Evolutionary conservation across 345 rosid species (phyloP), one percentile per base, ranked within the genome.

Genomic region (Bruguiera gymnorhiza): DNA sequence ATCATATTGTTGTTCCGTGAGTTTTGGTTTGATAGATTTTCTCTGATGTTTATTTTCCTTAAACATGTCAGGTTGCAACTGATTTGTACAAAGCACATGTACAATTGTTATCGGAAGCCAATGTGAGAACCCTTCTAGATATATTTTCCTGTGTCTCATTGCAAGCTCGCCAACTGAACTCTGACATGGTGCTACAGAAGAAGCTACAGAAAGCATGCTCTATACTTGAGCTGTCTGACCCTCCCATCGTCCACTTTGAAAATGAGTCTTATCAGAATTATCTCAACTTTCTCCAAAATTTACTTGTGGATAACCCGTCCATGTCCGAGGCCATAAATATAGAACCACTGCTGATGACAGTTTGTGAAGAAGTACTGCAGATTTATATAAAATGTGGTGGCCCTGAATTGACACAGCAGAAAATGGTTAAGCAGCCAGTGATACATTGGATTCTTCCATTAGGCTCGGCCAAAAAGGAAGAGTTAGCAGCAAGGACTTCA

Each of bases 161-260:
- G 13, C 93, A 91, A 70, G 89, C 98, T 36, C 84, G 76, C 76
- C 81, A 83, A 62, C 80, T 94, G 70, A 89, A 83, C 79, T 75
- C 88, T 31, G 83, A 84, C 73, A 68, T 65, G 20, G 46, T 48
- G 51, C 76, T 87, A 65, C 87, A 64, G 78, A 94, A 74, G 90
- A 94, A 87, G 80, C 74, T 91, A 74, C 87, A 80, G 82, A 87
- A 73, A 80, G 93, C 84, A 8, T 91, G 97, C 84, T 81, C 85
- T 5, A 81, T 86, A 43, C 71, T 90, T 54, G 97, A 87, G 74
- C 79, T 94, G 55, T 79, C 92, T 6, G 93, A 87, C 60, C 98
- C 96, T 72, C 97, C 97, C 4, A 58, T 88, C 67, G 88, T 94
- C 66, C 95, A 87, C 82, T 94, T 94, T 55, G 97, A 91, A 72